Conservation (phyloP, 305 asterid genomes). For the Fraxinus angustifolia region DNA sequence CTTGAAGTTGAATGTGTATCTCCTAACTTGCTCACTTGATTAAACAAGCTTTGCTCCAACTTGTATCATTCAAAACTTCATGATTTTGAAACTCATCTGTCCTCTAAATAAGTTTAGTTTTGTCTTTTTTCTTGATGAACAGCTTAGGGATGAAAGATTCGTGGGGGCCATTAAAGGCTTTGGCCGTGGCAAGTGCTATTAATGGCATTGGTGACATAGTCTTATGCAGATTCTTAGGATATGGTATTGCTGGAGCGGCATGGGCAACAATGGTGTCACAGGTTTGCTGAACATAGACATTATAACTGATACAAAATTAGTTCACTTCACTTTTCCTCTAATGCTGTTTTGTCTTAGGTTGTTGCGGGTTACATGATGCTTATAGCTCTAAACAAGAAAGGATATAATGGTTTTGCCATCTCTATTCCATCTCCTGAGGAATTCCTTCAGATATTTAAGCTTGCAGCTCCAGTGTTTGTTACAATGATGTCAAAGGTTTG, state of each 20-base stretch:
- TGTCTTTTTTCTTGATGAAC: not conserved
- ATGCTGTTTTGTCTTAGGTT: constrained; percentile 48
- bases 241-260: constrained; percentile 98
- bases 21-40: not conserved
- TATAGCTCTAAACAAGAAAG: constrained; percentile 66
- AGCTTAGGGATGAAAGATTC: not conserved
- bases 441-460: constrained; percentile 61
- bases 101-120: not conserved
- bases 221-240: constrained; percentile 67
- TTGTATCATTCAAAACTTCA: not conserved
- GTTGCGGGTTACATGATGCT: constrained; percentile 94
- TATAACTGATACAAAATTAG: not conserved
- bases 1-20: not conserved
- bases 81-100: not conserved
- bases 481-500: constrained; percentile 93
- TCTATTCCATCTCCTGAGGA: constrained; percentile 68
- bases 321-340: constrained; percentile 14
- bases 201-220: constrained; percentile 38
- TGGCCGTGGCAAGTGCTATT: not conserved
- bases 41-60: not conserved
- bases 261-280: constrained; percentile 99
- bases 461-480: constrained; percentile 90
- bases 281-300: constrained; percentile 37
- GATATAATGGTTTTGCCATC: constrained; percentile 74
- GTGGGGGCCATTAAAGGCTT: not conserved